Evolutionary conservation across 352 stramenopile species (phyloP).

Genomic region (Globisporangium spinosum): DNA sequence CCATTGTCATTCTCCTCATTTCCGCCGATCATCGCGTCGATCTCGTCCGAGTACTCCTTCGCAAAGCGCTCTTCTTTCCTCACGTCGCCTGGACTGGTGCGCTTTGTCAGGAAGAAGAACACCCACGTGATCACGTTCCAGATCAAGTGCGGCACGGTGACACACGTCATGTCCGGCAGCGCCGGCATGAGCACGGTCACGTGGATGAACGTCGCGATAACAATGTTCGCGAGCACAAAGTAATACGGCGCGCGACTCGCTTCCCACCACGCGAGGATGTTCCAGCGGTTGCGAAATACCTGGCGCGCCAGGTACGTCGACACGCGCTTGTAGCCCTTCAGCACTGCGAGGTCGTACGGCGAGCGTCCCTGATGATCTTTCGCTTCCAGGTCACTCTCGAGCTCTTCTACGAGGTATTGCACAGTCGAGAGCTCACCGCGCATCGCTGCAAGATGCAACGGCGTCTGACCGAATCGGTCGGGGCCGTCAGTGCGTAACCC

Average conservation of each 20-base stretch:
- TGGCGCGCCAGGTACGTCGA: slow-evolving; percentile 48
- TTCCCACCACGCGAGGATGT: slow-evolving; percentile 61
- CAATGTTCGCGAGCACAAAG: slow-evolving; percentile 60
- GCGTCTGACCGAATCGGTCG: slow-evolving; percentile 77
- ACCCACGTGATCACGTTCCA: slow-evolving; percentile 59
- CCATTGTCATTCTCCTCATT: slow-evolving; percentile 9
- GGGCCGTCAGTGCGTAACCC: slow-evolving; percentile 55
- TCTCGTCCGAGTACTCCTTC: slow-evolving; percentile 57
- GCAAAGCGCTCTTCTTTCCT: slow-evolving; percentile 30
- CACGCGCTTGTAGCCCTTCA: slow-evolving; percentile 56
- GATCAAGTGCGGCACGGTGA: slow-evolving; percentile 59
- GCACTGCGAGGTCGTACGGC: slow-evolving; percentile 51
- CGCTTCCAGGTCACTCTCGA: slow-evolving; percentile 55
- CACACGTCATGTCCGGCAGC: slow-evolving; percentile 49
- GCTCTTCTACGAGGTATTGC: slow-evolving; percentile 76
- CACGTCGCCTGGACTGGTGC: slow-evolving; percentile 55
- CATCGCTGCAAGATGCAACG: slow-evolving; percentile 79
- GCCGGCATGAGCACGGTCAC: slow-evolving; percentile 46
- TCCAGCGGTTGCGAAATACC: slow-evolving; percentile 43
- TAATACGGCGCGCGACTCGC: slow-evolving; percentile 60
- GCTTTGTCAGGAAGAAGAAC: slow-evolving; percentile 61
- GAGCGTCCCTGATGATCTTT: slow-evolving; percentile 55
- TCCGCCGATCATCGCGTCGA: slow-evolving; percentile 38
- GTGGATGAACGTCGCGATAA: slow-evolving; percentile 39
- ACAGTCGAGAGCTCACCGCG: slow-evolving; percentile 64